Conservation (phyloP, 345 rosid genomes). For the Turnera subulata region DNA sequence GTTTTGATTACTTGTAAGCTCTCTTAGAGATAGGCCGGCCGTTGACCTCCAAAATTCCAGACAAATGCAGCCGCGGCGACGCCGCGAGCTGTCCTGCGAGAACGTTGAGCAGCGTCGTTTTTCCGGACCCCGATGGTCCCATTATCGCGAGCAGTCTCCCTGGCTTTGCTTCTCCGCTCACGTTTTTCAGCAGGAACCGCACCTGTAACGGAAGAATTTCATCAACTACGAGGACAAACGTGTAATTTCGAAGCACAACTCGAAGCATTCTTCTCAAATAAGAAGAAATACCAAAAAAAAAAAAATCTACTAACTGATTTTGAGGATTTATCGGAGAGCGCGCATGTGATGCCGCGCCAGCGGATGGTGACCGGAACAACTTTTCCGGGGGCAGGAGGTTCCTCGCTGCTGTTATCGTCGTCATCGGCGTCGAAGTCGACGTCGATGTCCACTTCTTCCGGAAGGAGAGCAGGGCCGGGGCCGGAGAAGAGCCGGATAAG, state of each 20-base stretch:
- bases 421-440: conserved; percentile 24
- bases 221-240: not conserved
- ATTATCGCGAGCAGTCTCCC: conserved; percentile 88
- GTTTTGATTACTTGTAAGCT: conserved; percentile 58
- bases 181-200: conserved; percentile 75
- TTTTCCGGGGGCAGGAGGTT: conserved; percentile 37
- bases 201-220: conserved; percentile 37
- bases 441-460: conserved; percentile 40
- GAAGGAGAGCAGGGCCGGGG: conserved; percentile 63
- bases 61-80: conserved; percentile 62
- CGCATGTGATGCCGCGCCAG: conserved; percentile 83
- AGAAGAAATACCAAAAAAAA: not conserved
- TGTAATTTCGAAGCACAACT: not conserved
- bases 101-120: conserved; percentile 89
- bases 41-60: conserved; percentile 90
- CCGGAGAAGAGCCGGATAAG: conserved; percentile 73
- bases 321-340: conserved; percentile 68
- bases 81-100: conserved; percentile 75
- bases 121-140: conserved; percentile 99
- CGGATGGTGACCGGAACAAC: conserved; percentile 71
- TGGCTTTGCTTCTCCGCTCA: conserved; percentile 90
- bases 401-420: conserved; percentile 15
- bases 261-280: not conserved
- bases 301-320: conserved; percentile 51
- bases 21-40: conserved; percentile 58